These are phyloP conservation scores for Cyberlindnera subsufficiens DNA, from an alignment of 805 yeast species.

Conservation along the genomic window DNA sequence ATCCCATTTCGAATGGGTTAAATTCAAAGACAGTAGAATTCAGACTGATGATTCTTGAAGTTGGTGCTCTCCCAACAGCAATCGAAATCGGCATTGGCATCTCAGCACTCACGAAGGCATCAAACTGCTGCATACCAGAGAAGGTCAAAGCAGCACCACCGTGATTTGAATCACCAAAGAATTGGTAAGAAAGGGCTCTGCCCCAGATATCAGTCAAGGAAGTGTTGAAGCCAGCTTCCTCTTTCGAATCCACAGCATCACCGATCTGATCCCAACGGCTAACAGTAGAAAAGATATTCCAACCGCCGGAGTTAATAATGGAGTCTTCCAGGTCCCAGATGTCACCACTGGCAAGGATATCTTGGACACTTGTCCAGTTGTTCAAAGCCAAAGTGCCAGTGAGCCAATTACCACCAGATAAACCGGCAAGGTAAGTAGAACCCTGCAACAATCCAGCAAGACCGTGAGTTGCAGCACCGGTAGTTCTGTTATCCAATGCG, in stretches of 20 bases:
- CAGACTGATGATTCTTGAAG: conserved; percentile 48
- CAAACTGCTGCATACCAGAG: conserved; percentile 51
- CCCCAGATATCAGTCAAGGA: conserved; percentile 79
- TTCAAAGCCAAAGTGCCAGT: conserved; percentile 63
- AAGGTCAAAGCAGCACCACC: conserved; percentile 56
- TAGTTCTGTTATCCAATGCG: conserved; percentile 69
- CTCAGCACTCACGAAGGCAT: conserved; percentile 51
- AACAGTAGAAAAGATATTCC: conserved; percentile 36
- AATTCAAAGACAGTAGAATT: conserved; percentile 63
- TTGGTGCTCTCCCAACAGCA: conserved; percentile 49
- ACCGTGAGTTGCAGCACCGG: conserved; percentile 43
- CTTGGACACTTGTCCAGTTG: conserved; percentile 28
- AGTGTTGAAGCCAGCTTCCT: conserved; percentile 60
- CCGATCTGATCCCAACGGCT: conserved; percentile 45
- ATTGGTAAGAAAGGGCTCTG: conserved; percentile 49
- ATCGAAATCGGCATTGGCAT: conserved; percentile 67
- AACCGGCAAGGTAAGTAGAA: conserved; percentile 64
- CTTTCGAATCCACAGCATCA: conserved; percentile 41
- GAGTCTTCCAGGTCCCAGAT: conserved; percentile 33
- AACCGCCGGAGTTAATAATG: conserved; percentile 59
- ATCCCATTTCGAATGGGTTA: conserved; percentile 70
- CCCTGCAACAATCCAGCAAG: conserved; percentile 70
- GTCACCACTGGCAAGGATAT: conserved; percentile 6
- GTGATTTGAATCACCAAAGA: conserved; percentile 26
- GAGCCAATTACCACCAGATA: conserved; percentile 83